Percentiles rank a stretch among this genome's conserved stretches.
Evolutionary conservation across 75 land plant genomes (phyloP).

Genomic region (Chamaecyparis obtusa): DNA sequence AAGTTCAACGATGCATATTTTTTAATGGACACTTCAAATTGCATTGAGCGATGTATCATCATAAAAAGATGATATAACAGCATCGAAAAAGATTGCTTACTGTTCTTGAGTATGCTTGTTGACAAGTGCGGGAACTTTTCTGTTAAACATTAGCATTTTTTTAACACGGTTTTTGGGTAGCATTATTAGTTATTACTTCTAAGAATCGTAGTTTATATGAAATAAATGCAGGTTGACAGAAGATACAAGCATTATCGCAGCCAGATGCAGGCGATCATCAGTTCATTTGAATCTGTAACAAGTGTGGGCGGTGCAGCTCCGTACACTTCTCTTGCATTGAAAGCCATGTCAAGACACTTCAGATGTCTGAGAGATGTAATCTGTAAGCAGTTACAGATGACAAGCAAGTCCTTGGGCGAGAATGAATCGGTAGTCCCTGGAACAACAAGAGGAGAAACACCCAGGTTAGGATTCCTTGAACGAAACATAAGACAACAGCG

Average conservation of each 20-base stretch:
- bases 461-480: constrained; percentile 64
- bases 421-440: constrained; percentile 39
- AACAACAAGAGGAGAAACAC: constrained; percentile 73
- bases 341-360: constrained; percentile 93
- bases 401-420: constrained; percentile 75
- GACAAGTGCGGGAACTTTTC: no score
- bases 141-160: no score
- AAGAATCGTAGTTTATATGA: not conserved
- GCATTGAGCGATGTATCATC: no score
- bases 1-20: no score
- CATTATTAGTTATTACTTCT: no score
- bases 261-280: constrained; percentile 78
- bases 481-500: constrained; percentile 82
- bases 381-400: constrained; percentile 48
- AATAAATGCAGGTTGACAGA: constrained; percentile 65
- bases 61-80: no score
- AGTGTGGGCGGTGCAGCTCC: constrained; percentile 77
- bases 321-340: constrained; percentile 70
- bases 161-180: no score
- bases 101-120: no score
- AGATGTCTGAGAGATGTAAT: constrained; percentile 80
- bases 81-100: no score
- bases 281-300: constrained; percentile 73
- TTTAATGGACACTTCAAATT: no score
- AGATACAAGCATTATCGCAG: constrained; percentile 80